phyloP scores from a whole-genome alignment of 2,329 filamentous ascomycete species.

The Periconia macrospinosa region DNA sequence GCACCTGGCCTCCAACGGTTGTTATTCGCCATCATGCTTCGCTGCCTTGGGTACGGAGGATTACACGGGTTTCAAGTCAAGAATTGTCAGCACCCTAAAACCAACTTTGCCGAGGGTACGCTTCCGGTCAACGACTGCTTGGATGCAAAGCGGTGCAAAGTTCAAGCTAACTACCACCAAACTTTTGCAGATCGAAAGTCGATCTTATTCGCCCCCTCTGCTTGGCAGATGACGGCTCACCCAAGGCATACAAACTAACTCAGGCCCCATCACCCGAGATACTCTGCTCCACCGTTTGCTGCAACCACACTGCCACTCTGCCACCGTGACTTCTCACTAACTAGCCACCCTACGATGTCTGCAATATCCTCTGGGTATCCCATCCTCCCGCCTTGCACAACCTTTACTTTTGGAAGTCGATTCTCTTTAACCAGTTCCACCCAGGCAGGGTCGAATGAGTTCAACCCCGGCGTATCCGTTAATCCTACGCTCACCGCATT shows the following conservation, averaged over 20 bases:
- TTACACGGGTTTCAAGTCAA: not conserved
- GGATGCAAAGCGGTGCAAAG: not conserved
- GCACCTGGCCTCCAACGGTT: too few species aligned
- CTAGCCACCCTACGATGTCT: slow-evolving; percentile 62
- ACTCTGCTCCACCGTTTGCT: slow-evolving; percentile 34
- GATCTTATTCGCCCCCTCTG: too few species aligned
- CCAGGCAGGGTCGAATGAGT: slow-evolving; percentile 9
- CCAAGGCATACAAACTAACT: not conserved
- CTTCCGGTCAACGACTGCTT: not conserved
- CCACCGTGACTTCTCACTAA: slow-evolving; percentile 38
- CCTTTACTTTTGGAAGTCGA: slow-evolving; percentile 21
- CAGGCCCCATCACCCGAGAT: slow-evolving; percentile 16
- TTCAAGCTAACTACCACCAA: too few species aligned
- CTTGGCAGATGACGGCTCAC: not conserved
- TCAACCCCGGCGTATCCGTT: slow-evolving; percentile 27
- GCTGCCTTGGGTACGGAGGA: not conserved
- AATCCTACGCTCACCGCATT: slow-evolving; percentile 33
- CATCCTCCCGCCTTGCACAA: slow-evolving; percentile 22
- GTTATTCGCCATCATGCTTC: not conserved
- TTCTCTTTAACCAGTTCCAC: slow-evolving; percentile 19
- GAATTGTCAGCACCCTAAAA: not conserved
- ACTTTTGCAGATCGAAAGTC: too few species aligned
- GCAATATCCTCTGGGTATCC: slow-evolving; percentile 58
- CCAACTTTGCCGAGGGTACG: not conserved
- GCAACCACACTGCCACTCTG: slow-evolving; percentile 43